These are phyloP conservation scores for Turnera subulata DNA, from an alignment of 345 rosid genomes.

Conservation along the genomic window DNA sequence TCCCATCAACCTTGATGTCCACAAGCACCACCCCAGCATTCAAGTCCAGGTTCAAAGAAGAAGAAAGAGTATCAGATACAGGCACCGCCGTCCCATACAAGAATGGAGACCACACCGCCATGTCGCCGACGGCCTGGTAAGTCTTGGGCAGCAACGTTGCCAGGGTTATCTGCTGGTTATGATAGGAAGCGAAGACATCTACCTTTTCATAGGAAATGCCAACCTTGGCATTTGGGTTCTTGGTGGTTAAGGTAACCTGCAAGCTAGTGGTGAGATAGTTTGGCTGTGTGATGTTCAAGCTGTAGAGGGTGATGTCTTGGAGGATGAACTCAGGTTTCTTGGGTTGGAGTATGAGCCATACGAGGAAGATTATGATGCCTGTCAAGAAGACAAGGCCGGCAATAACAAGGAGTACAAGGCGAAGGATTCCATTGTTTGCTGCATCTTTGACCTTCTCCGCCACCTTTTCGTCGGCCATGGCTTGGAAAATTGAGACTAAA, in stretches of 20 bases:
- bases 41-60: conserved; percentile 46
- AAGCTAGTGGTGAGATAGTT: conserved; percentile 38
- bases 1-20: conserved; percentile 50
- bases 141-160: conserved; percentile 46
- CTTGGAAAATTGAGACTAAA: no score
- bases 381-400: conserved; percentile 16
- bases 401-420: not conserved
- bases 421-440: no score
- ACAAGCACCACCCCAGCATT: conserved; percentile 51
- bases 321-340: conserved; percentile 58
- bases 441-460: no score
- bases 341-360: conserved; percentile 58
- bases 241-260: conserved; percentile 58
- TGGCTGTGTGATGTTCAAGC: conserved; percentile 50
- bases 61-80: conserved; percentile 34
- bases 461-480: no score
- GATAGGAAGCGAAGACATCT: conserved; percentile 53
- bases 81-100: conserved; percentile 50
- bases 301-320: conserved; percentile 56
- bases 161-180: conserved; percentile 64
- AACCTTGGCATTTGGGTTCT: conserved; percentile 59
- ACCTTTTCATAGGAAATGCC: conserved; percentile 59
- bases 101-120: conserved; percentile 64
- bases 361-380: conserved; percentile 34
- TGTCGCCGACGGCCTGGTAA: conserved; percentile 64